phyloP scores from a whole-genome alignment of 169 alveolate genomes.

The Pseudocohnilembus persalinus region DNA sequence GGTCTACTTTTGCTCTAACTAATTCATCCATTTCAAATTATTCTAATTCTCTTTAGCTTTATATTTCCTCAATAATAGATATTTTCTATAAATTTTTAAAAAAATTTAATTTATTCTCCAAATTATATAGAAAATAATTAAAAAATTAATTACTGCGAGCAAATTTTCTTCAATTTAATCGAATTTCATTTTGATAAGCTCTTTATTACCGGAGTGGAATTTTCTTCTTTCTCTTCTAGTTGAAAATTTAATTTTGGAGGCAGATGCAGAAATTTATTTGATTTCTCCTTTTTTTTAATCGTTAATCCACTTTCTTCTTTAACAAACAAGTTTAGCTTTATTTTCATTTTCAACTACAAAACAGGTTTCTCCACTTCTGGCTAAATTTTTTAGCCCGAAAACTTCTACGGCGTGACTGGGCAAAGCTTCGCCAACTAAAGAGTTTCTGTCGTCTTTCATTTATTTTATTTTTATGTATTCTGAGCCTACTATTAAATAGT shows the following conservation, averaged over 20 bases:
- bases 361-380: constrained; percentile 57
- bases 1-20: constrained; percentile 23
- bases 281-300: constrained; percentile 24
- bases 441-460: constrained; percentile 58
- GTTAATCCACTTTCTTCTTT: constrained; percentile 36
- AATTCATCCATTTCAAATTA: not conserved
- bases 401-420: constrained; percentile 72
- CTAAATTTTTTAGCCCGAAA: constrained; percentile 65
- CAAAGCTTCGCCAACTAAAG: constrained; percentile 37
- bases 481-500: constrained; percentile 58
- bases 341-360: constrained; percentile 38
- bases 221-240: constrained; percentile 31
- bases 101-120: not conserved
- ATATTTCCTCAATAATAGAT: not conserved
- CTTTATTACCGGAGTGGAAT: constrained; percentile 24
- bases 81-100: constrained; percentile 3
- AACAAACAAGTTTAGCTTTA: constrained; percentile 54
- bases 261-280: constrained; percentile 20
- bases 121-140: not conserved
- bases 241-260: not conserved
- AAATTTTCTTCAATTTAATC: constrained; percentile 28
- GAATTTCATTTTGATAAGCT: constrained; percentile 21
- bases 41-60: not conserved
- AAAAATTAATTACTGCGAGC: not conserved
- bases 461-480: constrained; percentile 59